Conservation (phyloP, 257 asterid genomes). For the Salvia rosmarinus region DNA sequence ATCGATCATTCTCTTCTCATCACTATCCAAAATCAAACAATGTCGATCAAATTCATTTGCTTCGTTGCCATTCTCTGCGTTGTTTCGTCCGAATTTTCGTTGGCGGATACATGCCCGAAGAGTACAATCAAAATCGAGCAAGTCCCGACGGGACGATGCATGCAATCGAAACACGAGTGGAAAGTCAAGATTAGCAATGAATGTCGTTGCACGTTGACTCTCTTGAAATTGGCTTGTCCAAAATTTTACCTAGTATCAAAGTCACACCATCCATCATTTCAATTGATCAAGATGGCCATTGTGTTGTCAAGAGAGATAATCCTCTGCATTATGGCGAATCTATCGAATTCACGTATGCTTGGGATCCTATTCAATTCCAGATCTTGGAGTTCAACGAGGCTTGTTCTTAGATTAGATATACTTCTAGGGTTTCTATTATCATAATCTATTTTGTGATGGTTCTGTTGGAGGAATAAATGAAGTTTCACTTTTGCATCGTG, state of each 20-base stretch:
- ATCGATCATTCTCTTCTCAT: not conserved
- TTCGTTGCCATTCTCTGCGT: not conserved
- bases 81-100: not conserved
- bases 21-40: not conserved
- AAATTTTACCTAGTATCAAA: not conserved
- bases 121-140: not conserved
- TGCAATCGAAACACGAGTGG: constrained; percentile 9
- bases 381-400: not conserved
- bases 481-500: too few relatives aligned
- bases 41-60: not conserved
- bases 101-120: not conserved
- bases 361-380: not conserved
- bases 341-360: not conserved
- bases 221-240: not conserved
- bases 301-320: not conserved
- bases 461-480: too few relatives aligned
- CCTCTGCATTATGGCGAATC: not conserved
- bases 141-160: not conserved
- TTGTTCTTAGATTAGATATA: not conserved
- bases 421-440: not conserved
- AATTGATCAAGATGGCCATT: not conserved
- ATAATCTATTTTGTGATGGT: too few relatives aligned
- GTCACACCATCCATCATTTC: not conserved
- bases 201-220: not conserved
- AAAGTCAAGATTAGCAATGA: not conserved